Base-by-base conservation (phyloP, 257 asterid genomes). In the Salvia splendens region DNA sequence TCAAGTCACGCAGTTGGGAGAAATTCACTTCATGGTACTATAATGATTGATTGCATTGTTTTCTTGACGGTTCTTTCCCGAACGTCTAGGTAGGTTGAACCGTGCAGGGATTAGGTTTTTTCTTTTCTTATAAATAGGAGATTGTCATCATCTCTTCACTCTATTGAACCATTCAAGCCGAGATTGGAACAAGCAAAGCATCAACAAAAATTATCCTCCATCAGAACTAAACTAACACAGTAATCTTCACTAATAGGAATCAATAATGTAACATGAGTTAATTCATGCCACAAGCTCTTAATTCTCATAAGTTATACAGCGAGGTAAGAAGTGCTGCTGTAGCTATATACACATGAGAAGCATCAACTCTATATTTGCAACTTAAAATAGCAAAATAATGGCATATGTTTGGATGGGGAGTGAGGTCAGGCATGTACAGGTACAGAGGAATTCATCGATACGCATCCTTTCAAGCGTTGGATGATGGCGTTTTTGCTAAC, bases 391-490 rank as follows among this genome's bases (percentile, higher is more conserved):
- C 11, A 47, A 14, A 24, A 42, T 46, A 30, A n/a, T n/a, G n/a
- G n/a, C n/a, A n/a, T n/a, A n/a, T n/a, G n/a, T n/a, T n/a, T n/a
- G n/a, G 42, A n/a, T 45, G 20, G n/a, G 10, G 8, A 11, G 6
- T 8, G 12, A 42, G 69, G 71, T 82, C 80, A 89, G 64, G 92
- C 83, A 80, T 90, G 84, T 84, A 86, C 84, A 84, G 87, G 84
- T 76, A 86, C 75, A 51, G 94, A 86, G 38, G 94, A 80, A 68
- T 70, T 77, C 78, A 72, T 78, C 17, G 95, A 79, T 2, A 88
- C 87, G 56, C 96, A 94, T 61, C 91, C 90, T 82, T 83, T 88
- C 66, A 85, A 77, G 67, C 96, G 92, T 60, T 85, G 80, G 50
- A 94, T 80, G 67, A 91, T 80, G 6, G 80, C 87, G 38, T 84